Evolutionary conservation across 2,329 filamentous ascomycete genomes (phyloP), one percentile per base, ranked within the genome.

Genomic region (Ceratocystis variospora): DNA sequence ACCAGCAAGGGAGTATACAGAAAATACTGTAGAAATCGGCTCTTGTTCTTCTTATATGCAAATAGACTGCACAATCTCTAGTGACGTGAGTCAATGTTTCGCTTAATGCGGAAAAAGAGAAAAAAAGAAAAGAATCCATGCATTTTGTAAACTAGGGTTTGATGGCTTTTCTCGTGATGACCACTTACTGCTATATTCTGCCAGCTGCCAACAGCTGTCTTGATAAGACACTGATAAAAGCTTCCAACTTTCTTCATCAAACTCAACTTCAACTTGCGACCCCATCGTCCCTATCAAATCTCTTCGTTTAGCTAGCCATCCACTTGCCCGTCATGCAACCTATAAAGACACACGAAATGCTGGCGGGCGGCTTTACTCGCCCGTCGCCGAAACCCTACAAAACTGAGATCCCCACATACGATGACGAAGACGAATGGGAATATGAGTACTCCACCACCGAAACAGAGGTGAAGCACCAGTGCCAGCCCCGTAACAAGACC

Each of bases 361-460:
- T 67, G 45, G 55, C 66, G 12, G 66, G 62, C 31, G 37, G 33
- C 7, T 65, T 67, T 50, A 31, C 25, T 50, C 63, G 66, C 8
- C 63, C 66, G n/a, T 57, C 59, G 19, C 66, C 48, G 10, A 45
- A 55, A 41, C 41, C 48, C 19, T 68, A 61, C 53, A 65, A 63
- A 31, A 31, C 65, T 5, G 61, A 64, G 12, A 50, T 66, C 22
- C 61, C 68, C 22, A 68, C 25, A 33, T 62, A 63, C 15, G 76
- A 77, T 33, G 79, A 79, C 5, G 77, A 84, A 68, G 81, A 86
- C 62, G 83, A 85, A 63, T 87, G 83, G 83, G 84, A 87, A 71
- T 87, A 86, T 70, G 84, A 87, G 70, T 87, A 87, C 71, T 87
- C 84, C 0, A 74, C 76, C 2, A 85, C 82, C 0, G 83, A 87